These are phyloP conservation scores for Pisolithus tinctorius DNA, from an alignment of 768 basidiomycete species.

Conservation along the genomic window DNA sequence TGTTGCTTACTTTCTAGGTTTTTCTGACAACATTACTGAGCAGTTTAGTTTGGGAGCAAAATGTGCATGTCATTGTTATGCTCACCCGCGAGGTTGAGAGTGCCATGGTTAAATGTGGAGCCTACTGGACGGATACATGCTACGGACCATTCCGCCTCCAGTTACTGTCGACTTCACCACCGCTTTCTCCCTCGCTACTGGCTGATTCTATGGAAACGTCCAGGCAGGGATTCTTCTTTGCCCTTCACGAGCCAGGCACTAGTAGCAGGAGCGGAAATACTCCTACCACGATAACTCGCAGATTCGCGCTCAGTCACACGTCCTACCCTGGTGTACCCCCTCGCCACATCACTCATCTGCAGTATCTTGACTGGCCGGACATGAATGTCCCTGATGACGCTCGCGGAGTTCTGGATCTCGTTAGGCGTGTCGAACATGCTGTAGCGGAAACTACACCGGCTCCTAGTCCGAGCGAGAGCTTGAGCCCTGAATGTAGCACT, in stretches of 20 bases:
- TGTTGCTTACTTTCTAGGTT: not conserved
- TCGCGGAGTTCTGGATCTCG: conserved; percentile 62
- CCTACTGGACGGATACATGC: conserved; percentile 70
- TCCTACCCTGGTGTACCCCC: conserved; percentile 53
- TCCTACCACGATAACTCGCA: conserved; percentile 42
- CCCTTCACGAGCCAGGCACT: conserved; percentile 19
- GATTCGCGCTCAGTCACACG: conserved; percentile 62
- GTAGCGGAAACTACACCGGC: conserved; percentile 23
- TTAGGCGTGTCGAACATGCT: conserved; percentile 54
- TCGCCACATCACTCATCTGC: conserved; percentile 76
- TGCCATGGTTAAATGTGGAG: conserved; percentile 81
- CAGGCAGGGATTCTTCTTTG: conserved; percentile 34
- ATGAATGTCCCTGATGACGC: conserved; percentile 91
- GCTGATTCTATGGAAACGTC: conserved; percentile 29
- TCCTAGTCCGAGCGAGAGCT: conserved; percentile 18
- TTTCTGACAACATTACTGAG: not conserved
- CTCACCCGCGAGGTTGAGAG: conserved; percentile 90
- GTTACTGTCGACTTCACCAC: conserved; percentile 40
- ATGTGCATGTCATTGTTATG: conserved; percentile 94
- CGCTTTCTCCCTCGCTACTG: conserved; percentile 10
- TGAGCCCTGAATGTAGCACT: conserved; percentile 7
- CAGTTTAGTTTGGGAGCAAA: conserved; percentile 90
- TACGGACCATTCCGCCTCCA: conserved; percentile 71
- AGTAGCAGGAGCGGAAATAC: conserved; percentile 9
- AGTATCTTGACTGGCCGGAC: conserved; percentile 95